Evolutionary conservation across 148 eudicot genomes (phyloP), one percentile per base, ranked within the genome.

Genomic region (Nepenthes mirabilis): DNA sequence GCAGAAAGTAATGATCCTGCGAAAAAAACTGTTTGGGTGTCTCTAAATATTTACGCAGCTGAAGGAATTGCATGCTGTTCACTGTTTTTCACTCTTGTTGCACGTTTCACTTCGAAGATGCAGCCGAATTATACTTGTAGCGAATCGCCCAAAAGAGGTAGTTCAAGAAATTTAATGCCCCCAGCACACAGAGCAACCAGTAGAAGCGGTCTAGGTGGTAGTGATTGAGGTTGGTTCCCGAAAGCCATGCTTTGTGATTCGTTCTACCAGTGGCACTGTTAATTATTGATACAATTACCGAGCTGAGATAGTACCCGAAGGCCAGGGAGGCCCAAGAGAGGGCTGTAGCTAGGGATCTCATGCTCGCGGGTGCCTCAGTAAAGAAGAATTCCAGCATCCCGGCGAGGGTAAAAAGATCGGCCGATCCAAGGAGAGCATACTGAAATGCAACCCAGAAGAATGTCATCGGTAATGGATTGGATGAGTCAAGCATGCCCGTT

Each of bases 361-460:
- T 87, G 14, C 82, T 72, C 9, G 59, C 52, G 0, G 95, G 95
- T 8, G 95, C 95, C 57, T 87, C 95, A 0, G 87, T 79, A 74
- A 87, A 87, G 73, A 82, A 82, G 51, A 87, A 87, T 72, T 87
- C 95, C 55, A 87, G 37, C 66, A 87, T 65, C 3, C 90, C 95
- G 0, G 95, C 90, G 34, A 87, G 59, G 40, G 85, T 78, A 57
- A 87, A 87, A 2, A 87, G 79, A 59, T 87, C 95, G 0, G 95
- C 95, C 5, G 95, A 82, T 6, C 95, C 95, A 3, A 84, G 70
- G 43, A 84, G 62, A 47, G 83, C 63, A 61, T 84, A 87, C 55
- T 87, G 95, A 34, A 82, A 74, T 1, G 88, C 86, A 14, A 88
- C 80, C 91, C 88, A 88, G n/a, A 84, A 73, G 61, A 84, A 84